phyloP scores from a whole-genome alignment of 352 stramenopile species.

The Thraustochytrium sp. region DNA sequence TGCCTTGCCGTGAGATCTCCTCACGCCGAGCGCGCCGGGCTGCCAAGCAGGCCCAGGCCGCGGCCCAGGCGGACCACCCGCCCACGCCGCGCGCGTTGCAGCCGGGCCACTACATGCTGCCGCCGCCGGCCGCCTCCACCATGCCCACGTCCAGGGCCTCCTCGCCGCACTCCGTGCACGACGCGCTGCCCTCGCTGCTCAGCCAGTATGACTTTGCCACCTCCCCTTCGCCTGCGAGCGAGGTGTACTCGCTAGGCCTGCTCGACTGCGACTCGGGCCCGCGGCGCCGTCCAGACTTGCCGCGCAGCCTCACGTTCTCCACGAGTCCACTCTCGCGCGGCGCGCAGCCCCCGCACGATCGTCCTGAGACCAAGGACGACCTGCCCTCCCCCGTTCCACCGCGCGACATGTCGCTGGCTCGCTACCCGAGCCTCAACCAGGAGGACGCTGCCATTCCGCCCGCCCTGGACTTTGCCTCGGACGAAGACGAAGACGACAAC shows the following conservation, averaged over 20 bases:
- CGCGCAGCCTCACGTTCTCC: no score
- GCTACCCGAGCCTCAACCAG: background rate
- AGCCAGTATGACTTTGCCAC: constrained; percentile 7
- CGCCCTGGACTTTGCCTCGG: background rate
- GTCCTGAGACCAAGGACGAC: background rate
- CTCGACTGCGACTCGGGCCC: background rate
- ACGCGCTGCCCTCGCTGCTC: background rate
- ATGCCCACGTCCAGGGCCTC: background rate
- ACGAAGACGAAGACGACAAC: background rate
- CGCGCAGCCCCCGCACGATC: no score
- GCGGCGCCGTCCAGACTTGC: no score
- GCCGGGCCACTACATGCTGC: background rate
- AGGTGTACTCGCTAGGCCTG: background rate
- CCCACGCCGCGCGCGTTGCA: background rate
- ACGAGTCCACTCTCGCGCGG: no score
- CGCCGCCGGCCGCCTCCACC: background rate
- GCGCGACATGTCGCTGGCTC: background rate
- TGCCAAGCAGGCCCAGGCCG: no score
- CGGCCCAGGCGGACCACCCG: background rate
- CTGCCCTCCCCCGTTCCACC: background rate
- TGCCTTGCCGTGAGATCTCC: background rate
- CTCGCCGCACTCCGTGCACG: background rate
- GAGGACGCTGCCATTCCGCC: background rate
- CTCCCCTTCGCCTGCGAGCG: background rate
- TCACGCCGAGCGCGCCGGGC: background rate